Conservation (phyloP, 305 asterid genomes). For the Fraxinus baroniana region DNA sequence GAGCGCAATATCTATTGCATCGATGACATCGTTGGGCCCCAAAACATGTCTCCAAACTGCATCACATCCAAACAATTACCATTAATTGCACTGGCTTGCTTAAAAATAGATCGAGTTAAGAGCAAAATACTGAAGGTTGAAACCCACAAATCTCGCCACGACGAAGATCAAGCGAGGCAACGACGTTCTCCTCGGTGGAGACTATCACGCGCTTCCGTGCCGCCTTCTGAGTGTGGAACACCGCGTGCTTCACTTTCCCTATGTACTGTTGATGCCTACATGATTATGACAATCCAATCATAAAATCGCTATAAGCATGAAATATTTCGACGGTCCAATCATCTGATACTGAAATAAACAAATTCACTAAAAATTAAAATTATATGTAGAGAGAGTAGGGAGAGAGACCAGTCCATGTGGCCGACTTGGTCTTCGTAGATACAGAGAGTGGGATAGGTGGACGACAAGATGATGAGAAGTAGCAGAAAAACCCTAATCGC, state of each 20-base stretch:
- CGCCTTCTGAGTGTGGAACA: constrained; percentile 91
- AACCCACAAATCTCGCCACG: constrained; percentile 89
- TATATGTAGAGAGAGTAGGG: constrained; percentile 12
- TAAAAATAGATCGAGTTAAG: constrained; percentile 6
- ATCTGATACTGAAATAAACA: constrained; percentile 1
- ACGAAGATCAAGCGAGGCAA: constrained; percentile 96
- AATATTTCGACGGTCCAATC: constrained; percentile 21
- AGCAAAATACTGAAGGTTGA: background rate
- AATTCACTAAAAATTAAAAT: background rate
- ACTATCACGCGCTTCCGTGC: constrained; percentile 90
- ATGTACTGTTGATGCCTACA: constrained; percentile 92
- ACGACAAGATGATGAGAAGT: constrained; percentile 36
- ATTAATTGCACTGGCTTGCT: background rate
- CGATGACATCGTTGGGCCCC: constrained; percentile 72
- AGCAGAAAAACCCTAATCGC: constrained; percentile 57
- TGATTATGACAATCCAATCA: constrained; percentile 26
- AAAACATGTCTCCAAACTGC: constrained; percentile 97
- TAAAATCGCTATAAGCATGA: constrained; percentile 2
- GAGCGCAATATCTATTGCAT: constrained; percentile 69
- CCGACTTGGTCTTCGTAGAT: constrained; percentile 91
- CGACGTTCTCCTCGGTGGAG: constrained; percentile 89
- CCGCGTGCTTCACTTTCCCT: constrained; percentile 93
- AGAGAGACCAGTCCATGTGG: constrained; percentile 76
- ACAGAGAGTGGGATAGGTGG: constrained; percentile 38
- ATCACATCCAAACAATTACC: constrained; percentile 23